A percentile compares a stretch with the other conserved stretches of the same genome.
These are phyloP conservation scores for Leishmania tarentolae DNA, from an alignment of 208 protist genomes.

Conservation along the genomic window DNA sequence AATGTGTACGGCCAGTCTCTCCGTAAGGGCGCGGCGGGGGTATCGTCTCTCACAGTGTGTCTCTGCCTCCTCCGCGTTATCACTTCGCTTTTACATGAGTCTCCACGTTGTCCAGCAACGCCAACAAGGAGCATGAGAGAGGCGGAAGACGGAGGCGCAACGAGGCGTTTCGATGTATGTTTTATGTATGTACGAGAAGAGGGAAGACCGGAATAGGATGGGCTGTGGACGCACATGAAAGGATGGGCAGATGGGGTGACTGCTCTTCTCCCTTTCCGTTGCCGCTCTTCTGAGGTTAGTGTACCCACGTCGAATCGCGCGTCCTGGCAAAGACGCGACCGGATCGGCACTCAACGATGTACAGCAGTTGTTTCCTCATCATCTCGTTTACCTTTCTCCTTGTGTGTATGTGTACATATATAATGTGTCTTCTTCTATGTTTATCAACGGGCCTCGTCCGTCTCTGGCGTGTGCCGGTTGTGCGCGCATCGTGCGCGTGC, in stretches of 20 bases:
- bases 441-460: too few relatives aligned
- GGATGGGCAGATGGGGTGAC: not conserved
- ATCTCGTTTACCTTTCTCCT: not conserved
- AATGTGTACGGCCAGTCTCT: not conserved
- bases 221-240: not conserved
- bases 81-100: not conserved
- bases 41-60: not conserved
- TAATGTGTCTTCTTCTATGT: not conserved
- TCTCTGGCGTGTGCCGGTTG: not conserved
- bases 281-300: not conserved
- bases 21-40: not conserved
- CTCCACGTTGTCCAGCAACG: not conserved
- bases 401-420: not conserved
- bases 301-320: not conserved
- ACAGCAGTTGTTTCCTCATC: not conserved
- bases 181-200: not conserved
- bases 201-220: not conserved
- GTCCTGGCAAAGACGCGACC: not conserved
- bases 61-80: not conserved
- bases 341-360: not conserved
- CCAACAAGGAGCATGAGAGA: not conserved
- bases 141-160: not conserved
- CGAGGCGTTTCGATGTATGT: not conserved
- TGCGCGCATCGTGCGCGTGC: not conserved
- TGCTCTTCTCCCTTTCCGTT: not conserved